Conservation (phyloP, 768 basidiomycete species). For the Arthromyces matolae region DNA sequence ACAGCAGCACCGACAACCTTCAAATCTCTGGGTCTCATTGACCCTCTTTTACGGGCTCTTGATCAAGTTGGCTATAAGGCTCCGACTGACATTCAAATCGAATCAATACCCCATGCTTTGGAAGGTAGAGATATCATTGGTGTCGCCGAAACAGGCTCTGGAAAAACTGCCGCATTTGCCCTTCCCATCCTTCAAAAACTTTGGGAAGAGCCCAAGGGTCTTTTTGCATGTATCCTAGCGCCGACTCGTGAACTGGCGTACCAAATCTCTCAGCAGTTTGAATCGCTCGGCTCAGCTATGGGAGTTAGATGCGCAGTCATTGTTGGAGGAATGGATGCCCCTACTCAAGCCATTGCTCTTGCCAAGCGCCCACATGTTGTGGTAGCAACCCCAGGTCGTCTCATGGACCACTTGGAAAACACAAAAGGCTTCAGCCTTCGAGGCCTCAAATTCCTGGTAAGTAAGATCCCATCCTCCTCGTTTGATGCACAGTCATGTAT, state of each 20-base stretch:
- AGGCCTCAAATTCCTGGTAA: constrained; percentile 80
- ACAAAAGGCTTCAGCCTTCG: constrained; percentile 95
- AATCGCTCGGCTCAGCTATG: constrained; percentile 86
- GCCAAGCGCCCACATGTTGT: constrained; percentile 93
- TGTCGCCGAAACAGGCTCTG: constrained; percentile 95
- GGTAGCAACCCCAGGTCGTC: constrained; percentile 91
- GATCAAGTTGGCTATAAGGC: constrained; percentile 75
- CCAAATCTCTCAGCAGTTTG: constrained; percentile 97
- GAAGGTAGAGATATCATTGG: constrained; percentile 95
- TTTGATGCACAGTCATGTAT: too few relatives aligned
- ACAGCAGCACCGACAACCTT: constrained; percentile 51
- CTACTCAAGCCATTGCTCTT: constrained; percentile 85
- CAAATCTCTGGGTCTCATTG: constrained; percentile 81
- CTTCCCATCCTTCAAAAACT: constrained; percentile 93
- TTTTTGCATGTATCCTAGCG: constrained; percentile 91
- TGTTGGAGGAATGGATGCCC: constrained; percentile 94
- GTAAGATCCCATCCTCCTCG: too few relatives aligned
- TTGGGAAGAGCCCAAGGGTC: constrained; percentile 92
- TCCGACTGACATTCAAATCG: constrained; percentile 88
- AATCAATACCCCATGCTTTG: constrained; percentile 83
- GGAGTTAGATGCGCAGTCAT: constrained; percentile 89
- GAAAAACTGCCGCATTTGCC: constrained; percentile 97
- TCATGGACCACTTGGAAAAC: constrained; percentile 92
- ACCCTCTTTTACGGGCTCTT: constrained; percentile 84
- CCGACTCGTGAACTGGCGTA: constrained; percentile 98